phyloP scores from a whole-genome alignment of 805 yeast species.

The Candida pini region DNA sequence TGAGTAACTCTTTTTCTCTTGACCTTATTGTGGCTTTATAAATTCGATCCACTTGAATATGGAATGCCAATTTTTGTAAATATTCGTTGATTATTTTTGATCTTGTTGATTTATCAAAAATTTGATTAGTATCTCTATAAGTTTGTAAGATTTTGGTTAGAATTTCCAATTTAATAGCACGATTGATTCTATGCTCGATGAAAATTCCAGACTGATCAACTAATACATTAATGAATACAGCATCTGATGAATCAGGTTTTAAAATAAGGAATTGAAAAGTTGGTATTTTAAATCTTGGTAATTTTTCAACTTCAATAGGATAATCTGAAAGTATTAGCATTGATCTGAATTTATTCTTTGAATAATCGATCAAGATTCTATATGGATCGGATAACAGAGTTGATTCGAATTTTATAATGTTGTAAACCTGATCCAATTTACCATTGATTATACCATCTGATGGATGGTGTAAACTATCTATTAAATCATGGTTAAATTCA shows the following conservation, averaged over 20 bases:
- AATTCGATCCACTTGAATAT: constrained; percentile 61
- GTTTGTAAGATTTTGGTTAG: constrained; percentile 28
- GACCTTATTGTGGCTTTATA: constrained; percentile 41
- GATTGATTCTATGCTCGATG: constrained; percentile 45
- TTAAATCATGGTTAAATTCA: no score
- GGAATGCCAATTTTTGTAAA: constrained; percentile 47
- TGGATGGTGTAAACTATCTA: constrained; percentile 4
- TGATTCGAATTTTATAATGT: constrained; percentile 37
- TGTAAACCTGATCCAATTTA: constrained; percentile 54
- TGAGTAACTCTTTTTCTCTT: constrained; percentile 9
- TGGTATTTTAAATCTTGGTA: constrained; percentile 22
- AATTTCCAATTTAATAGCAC: constrained; percentile 33
- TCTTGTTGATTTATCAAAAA: constrained; percentile 35
- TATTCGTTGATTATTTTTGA: constrained; percentile 42
- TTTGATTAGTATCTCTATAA: constrained; percentile 8
- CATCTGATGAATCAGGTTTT: constrained; percentile 36
- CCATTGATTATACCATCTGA: constrained; percentile 20
- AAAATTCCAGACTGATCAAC: constrained; percentile 46
- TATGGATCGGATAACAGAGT: constrained; percentile 50
- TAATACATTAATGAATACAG: constrained; percentile 39
- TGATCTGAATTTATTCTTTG: constrained; percentile 61
- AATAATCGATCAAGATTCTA: constrained; percentile 60
- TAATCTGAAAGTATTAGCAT: constrained; percentile 46
- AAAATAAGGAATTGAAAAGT: constrained; percentile 34
- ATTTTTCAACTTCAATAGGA: constrained; percentile 36